Evolutionary conservation across 2,329 filamentous ascomycete genomes (phyloP), one percentile per base, ranked within the genome.

Genomic region (Fusarium goolgardi): DNA sequence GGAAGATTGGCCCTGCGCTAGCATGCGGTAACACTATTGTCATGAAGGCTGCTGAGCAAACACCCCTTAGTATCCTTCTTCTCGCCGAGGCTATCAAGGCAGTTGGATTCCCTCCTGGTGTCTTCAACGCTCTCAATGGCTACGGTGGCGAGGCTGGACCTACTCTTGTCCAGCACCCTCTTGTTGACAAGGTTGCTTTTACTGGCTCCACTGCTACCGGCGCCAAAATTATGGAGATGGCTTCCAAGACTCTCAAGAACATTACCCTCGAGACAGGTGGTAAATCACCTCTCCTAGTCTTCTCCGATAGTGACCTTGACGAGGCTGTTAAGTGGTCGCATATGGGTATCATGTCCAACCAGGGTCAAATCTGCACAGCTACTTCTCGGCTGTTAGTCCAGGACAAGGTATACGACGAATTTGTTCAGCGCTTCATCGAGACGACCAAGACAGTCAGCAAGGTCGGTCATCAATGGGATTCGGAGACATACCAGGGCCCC

Each of bases 351-450:
- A 87, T 86, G 81, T 87, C 77, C 77, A 88, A 88, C 82, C 85
- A 87, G 78, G 86, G 86, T 68, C 85, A 88, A 75, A 83, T 81
- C 79, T 88, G 86, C 82, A 92, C 90, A 75, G 91, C 91, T 66
- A 91, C 91, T 60, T 93, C 91, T 60, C 89, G 92, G 74, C 85
- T 96, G 75, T 93, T 93, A 81, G 92, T 95, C 37, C 91, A 96
- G 78, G 91, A 94, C 73, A 84, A 83, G 60, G 90, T 96, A 79
- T 94, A 95, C 83, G 92, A 95, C 82, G 90, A 92, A 81, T 96
- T 96, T 79, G 79, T 96, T 50, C 83, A 85, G 75, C 84, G 86
- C 50, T 95, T 95, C 85, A 92, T 91, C 85, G 85, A 87, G 81
- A 88, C 91, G 50, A 90, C 91, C 34, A 89, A 67, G 56, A 69